Base-by-base conservation (phyloP, 495 filamentous ascomycete genomes). In the Aspergillus nanangensis region DNA sequence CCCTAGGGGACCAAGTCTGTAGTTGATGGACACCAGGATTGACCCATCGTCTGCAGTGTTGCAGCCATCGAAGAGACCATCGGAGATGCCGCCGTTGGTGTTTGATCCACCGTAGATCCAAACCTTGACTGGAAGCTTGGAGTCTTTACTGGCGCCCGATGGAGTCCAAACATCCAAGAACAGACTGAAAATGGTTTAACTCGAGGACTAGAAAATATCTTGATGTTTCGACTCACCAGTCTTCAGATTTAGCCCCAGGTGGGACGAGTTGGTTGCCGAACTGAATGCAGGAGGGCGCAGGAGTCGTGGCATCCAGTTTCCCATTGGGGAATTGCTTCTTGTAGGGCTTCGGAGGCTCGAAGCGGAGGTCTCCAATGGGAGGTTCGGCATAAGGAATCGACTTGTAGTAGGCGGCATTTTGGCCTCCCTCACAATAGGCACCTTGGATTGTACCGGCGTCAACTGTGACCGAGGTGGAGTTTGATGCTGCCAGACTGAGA, bases 1-100 rank as follows among this genome's bases (percentile, higher is more conserved):
- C 1, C 64, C 64, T 14, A 67, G 46, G n/a, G 62, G 50, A 8
- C 64, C 64, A 14, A 67, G 36, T 37, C 64, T 38, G 51, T 65
- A 67, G 47, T 74, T 74, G 27, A 73, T 38, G 14, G 61, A 59
- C 3, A 74, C 71, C 2, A 73, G 44, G 45, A 76, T 63, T 9
- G 62, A 44, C 38, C 51, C 55, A 15, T 65, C 55, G 3, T 45
- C 41, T 7, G 67, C 66, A 13, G 59, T 52, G 51, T 62, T 60
- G 47, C 68, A 70, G 15, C 69, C 70, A 44, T 69, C 62, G 43
- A 69, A 75, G 1, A 59, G 54, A n/a, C 61, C 47, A 29, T 67
- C 47, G 3, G 24, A 23, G 21, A 51, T 53, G 14, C 44, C 43
- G 25, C 60, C 60, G 4, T 35, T 24, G 4, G 49, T 51, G 34